These are phyloP conservation scores for Talaromyces piceae DNA, from an alignment of 2,329 filamentous ascomycete species.

Conservation along the genomic window DNA sequence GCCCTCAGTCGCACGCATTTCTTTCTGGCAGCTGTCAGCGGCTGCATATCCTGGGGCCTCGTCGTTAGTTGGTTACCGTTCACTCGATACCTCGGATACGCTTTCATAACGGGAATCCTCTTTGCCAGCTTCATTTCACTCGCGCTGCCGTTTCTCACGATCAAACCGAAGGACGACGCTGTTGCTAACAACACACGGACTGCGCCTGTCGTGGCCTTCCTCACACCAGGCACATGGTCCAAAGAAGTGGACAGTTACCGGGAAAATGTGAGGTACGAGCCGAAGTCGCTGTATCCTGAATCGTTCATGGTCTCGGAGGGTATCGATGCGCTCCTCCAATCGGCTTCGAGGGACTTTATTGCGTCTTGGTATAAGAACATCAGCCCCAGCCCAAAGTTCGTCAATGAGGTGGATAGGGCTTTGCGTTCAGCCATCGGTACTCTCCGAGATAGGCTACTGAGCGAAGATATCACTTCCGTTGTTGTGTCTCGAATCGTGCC, in stretches of 20 bases:
- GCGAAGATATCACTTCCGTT: slow-evolving; percentile 76
- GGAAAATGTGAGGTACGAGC: slow-evolving; percentile 59
- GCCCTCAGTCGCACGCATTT: slow-evolving; percentile 39
- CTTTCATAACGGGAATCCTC: slow-evolving; percentile 64
- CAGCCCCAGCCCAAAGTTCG: slow-evolving; percentile 69
- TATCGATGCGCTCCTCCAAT: slow-evolving; percentile 68
- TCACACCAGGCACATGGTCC: slow-evolving; percentile 58
- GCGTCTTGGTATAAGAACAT: slow-evolving; percentile 83
- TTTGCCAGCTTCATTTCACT: slow-evolving; percentile 48
- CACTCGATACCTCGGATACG: slow-evolving; percentile 77
- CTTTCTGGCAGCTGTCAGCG: slow-evolving; percentile 33
- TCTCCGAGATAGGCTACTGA: slow-evolving; percentile 63
- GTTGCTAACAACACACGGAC: slow-evolving; percentile 37
- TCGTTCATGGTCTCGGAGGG: slow-evolving; percentile 72
- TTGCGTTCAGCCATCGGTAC: slow-evolving; percentile 65
- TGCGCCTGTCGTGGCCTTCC: slow-evolving; percentile 49
- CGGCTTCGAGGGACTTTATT: slow-evolving; percentile 77
- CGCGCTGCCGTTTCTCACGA: slow-evolving; percentile 54
- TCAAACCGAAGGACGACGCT: slow-evolving; percentile 27
- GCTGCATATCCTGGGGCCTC: slow-evolving; percentile 78
- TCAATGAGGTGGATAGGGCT: slow-evolving; percentile 76
- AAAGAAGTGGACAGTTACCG: slow-evolving; percentile 61
- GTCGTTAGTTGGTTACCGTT: slow-evolving; percentile 73
- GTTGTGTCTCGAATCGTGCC: slow-evolving; percentile 77
- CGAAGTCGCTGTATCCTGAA: slow-evolving; percentile 63